These are phyloP conservation scores for Suhomyces sp. DNA, from an alignment of 805 yeast genomes.

Conservation along the genomic window DNA sequence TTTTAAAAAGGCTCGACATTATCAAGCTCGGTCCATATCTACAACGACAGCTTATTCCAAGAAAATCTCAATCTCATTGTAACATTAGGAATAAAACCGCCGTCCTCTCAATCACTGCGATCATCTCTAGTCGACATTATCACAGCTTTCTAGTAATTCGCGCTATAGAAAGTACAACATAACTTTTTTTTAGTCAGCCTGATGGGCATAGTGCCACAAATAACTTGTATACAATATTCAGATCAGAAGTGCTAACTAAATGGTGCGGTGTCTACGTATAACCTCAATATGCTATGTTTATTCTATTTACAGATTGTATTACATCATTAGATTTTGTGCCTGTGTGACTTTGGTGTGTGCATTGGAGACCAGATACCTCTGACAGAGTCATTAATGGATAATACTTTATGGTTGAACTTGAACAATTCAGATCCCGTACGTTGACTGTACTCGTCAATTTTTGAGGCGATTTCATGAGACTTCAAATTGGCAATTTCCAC, in stretches of 20 bases:
- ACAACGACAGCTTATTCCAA: not conserved
- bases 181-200: not conserved
- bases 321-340: conserved; percentile 34
- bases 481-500: conserved; percentile 78
- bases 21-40: too few relatives aligned
- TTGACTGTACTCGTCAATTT: conserved; percentile 60
- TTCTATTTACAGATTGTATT: conserved; percentile 1
- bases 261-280: not conserved
- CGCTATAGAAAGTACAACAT: not conserved
- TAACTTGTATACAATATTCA: not conserved
- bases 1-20: not conserved
- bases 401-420: conserved; percentile 70
- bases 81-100: too few relatives aligned
- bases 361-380: conserved; percentile 98
- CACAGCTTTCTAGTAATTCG: not conserved
- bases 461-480: conserved; percentile 57
- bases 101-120: too few relatives aligned
- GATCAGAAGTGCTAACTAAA: too few relatives aligned
- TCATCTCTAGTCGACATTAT: too few relatives aligned
- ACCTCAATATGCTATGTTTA: not conserved
- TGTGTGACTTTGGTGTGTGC: conserved; percentile 54
- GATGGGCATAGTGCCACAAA: not conserved
- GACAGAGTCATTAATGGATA: conserved; percentile 74
- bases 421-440: conserved; percentile 65
- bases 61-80: not conserved